A percentile compares a stretch with the other conserved stretches of the same genome.
phyloP scores from a whole-genome alignment of 192 early-diverging fungal species.

The Mortierella alpina region DNA sequence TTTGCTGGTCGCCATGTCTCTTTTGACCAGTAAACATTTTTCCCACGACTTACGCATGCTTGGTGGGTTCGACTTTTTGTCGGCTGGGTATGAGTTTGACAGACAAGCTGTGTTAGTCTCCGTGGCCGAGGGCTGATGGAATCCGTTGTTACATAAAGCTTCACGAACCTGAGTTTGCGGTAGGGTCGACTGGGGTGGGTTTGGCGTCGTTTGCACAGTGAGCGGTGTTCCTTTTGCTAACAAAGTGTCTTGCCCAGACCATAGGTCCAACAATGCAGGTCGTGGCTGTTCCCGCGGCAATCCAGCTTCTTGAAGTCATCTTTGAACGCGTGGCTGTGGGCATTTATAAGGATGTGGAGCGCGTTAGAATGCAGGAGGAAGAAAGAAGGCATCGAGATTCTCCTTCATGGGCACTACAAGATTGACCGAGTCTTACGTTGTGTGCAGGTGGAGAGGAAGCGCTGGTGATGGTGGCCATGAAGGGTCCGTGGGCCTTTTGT shows the following conservation, averaged over 20 bases:
- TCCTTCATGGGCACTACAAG: background rate
- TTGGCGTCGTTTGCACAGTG: conserved; percentile 11
- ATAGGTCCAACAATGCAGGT: conserved; percentile 29
- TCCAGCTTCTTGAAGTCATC: conserved; percentile 5
- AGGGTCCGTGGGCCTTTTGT: background rate
- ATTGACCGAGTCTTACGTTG: background rate
- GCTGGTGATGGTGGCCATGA: conserved; percentile 21
- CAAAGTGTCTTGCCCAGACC: conserved; percentile 10
- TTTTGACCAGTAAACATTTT: too few relatives aligned
- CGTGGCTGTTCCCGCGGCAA: conserved; percentile 16
- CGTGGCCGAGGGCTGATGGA: too few relatives aligned
- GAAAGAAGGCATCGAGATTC: background rate
- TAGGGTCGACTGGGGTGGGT: background rate
- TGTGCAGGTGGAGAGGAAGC: conserved; percentile 16
- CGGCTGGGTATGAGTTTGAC: too few relatives aligned
- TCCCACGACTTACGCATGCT: too few relatives aligned
- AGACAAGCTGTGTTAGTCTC: too few relatives aligned
- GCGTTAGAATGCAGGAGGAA: background rate
- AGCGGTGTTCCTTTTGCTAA: conserved; percentile 2
- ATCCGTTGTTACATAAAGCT: background rate
- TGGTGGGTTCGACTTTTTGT: too few relatives aligned
- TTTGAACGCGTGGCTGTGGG: background rate
- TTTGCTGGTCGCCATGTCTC: too few relatives aligned
- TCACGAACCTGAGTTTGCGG: background rate
- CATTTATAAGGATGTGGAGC: background rate